A percentile compares a stretch with the other conserved stretches of the same genome.
phyloP scores from a whole-genome alignment of 768 basidiomycete genomes.

The Phaeotremella skinneri region DNA sequence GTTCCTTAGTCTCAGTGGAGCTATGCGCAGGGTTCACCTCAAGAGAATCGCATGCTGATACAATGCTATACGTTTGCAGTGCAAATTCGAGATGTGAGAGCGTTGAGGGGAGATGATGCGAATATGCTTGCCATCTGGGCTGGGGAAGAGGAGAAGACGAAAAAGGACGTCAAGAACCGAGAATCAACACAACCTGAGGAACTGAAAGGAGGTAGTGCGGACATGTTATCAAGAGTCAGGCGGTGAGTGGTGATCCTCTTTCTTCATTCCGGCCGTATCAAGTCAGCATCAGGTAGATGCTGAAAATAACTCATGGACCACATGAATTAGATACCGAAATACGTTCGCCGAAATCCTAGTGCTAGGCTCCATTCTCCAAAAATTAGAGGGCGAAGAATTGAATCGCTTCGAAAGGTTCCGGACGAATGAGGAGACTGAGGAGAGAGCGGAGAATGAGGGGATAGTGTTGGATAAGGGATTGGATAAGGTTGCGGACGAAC shows the following conservation, averaged over 20 bases:
- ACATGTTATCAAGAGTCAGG: slow-evolving; percentile 20
- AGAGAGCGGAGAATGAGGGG: slow-evolving; percentile 3
- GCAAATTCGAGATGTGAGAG: slow-evolving; percentile 45
- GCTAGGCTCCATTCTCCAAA: slow-evolving; percentile 38
- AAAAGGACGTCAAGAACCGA: slow-evolving; percentile 3
- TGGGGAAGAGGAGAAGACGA: slow-evolving; percentile 22
- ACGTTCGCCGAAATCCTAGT: slow-evolving; percentile 48
- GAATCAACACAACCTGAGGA: slow-evolving; percentile 3
- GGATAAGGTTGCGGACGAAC: slow-evolving; percentile 19
- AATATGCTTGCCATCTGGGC: slow-evolving; percentile 35
- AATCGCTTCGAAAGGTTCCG: slow-evolving; percentile 37
- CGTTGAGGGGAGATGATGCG: slow-evolving; percentile 33
- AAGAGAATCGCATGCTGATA: slow-evolving; percentile 5
- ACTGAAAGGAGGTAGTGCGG: slow-evolving; percentile 1
- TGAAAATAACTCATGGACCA: no score
- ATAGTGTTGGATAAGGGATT: slow-evolving; percentile 13
- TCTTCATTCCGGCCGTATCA: background rate
- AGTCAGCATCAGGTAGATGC: no score
- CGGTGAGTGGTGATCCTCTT: background rate
- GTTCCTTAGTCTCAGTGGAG: background rate
- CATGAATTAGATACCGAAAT: slow-evolving; percentile 42
- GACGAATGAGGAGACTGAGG: slow-evolving; percentile 14
- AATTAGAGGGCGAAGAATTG: slow-evolving; percentile 43
- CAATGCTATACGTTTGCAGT: no score
- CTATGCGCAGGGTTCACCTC: background rate